Conservation (phyloP, 2,329 filamentous ascomycete species). For the Ophiostoma piceae region DNA sequence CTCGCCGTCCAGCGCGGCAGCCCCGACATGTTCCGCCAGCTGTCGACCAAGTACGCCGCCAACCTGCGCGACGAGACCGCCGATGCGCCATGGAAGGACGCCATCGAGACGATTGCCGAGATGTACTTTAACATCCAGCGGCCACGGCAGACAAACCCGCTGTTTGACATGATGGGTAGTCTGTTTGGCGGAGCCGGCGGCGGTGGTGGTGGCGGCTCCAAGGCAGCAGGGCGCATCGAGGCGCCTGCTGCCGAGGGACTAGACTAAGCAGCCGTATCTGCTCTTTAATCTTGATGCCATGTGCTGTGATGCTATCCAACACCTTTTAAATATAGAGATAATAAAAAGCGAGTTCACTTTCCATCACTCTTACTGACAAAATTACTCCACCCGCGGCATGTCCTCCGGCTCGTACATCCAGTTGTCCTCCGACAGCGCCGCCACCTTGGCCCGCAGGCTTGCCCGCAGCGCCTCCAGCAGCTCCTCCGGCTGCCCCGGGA, state of each 20-base stretch:
- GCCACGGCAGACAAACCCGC: conserved; percentile 81
- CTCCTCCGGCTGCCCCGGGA: conserved; percentile 64
- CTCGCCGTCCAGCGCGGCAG: conserved; percentile 75
- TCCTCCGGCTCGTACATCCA: conserved; percentile 85
- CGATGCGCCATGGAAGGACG: conserved; percentile 66
- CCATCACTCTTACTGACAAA: too few relatives aligned
- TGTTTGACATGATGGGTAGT: conserved; percentile 97
- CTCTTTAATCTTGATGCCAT: neutral
- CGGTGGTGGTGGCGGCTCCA: conserved; percentile 41
- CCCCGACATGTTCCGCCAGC: conserved; percentile 72
- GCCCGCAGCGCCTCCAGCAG: conserved; percentile 63
- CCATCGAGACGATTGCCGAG: conserved; percentile 81
- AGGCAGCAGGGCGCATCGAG: conserved; percentile 40
- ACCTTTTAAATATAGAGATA: neutral
- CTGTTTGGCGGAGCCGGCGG: conserved; percentile 72
- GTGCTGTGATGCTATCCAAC: neutral
- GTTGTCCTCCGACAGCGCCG: conserved; percentile 70
- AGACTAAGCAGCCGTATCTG: conserved; percentile 39
- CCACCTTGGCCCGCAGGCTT: conserved; percentile 67
- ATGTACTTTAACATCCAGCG: conserved; percentile 94
- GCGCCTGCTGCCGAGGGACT: conserved; percentile 54
- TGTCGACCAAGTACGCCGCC: conserved; percentile 73
- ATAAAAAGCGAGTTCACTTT: neutral
- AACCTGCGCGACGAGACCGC: conserved; percentile 64
- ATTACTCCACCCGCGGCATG: conserved; percentile 37